Conservation (phyloP, 148 eudicot genomes). For the Rhododendron ferrugineum region DNA sequence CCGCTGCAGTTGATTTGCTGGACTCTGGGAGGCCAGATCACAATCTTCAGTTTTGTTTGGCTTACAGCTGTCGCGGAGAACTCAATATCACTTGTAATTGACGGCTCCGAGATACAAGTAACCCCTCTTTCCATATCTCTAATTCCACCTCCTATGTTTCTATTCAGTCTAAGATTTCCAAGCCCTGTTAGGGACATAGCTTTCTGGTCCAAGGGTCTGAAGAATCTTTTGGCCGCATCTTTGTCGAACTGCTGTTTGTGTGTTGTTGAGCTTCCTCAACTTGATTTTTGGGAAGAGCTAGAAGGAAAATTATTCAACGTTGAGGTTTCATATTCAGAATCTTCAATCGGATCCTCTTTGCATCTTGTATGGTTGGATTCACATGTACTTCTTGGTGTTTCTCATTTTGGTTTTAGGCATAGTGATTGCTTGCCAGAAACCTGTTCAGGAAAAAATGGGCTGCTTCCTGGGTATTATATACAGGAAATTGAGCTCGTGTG, state of each 20-base stretch:
- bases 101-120: slow-evolving; percentile 60
- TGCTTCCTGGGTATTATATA: slow-evolving; percentile 44
- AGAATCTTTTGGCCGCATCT: slow-evolving; percentile 61
- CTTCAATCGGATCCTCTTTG: slow-evolving; percentile 37
- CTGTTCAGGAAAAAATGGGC: slow-evolving; percentile 27
- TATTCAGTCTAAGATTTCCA: slow-evolving; percentile 62
- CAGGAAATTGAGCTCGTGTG: slow-evolving; percentile 64
- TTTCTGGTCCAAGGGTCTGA: slow-evolving; percentile 50
- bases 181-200: slow-evolving; percentile 67
- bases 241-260: slow-evolving; percentile 70
- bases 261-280: slow-evolving; percentile 69
- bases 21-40: slow-evolving; percentile 69
- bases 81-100: slow-evolving; percentile 84
- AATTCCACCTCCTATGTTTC: slow-evolving; percentile 92
- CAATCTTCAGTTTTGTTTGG: slow-evolving; percentile 70
- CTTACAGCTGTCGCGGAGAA: slow-evolving; percentile 66
- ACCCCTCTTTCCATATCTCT: slow-evolving; percentile 73
- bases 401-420: slow-evolving; percentile 44
- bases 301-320: slow-evolving; percentile 64
- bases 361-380: slow-evolving; percentile 91
- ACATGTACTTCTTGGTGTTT: slow-evolving; percentile 64
- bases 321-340: slow-evolving; percentile 41
- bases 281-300: slow-evolving; percentile 75
- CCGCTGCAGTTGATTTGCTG: slow-evolving; percentile 77
- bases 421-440: slow-evolving; percentile 23